These are phyloP conservation scores for Stagonosporopsis chrysanthemi DNA, from an alignment of 2,329 filamentous ascomycete species.

Conservation along the genomic window DNA sequence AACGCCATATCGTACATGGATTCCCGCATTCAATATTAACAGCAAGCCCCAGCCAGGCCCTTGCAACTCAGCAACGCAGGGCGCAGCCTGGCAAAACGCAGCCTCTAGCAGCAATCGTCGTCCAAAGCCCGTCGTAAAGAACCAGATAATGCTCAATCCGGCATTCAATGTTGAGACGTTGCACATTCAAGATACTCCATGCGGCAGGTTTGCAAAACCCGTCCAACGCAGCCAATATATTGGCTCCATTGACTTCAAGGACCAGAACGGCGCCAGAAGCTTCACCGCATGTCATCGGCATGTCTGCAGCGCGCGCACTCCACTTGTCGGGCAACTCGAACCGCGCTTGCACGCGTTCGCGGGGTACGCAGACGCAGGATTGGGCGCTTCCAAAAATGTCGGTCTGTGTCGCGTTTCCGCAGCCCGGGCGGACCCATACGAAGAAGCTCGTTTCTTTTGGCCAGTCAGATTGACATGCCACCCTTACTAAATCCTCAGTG, in stretches of 20 bases:
- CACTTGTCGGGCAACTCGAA: not conserved
- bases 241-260: slow-evolving; percentile 7
- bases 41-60: not conserved
- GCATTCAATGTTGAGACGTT: slow-evolving; percentile 6
- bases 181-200: slow-evolving; percentile 4
- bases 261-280: slow-evolving; percentile 1
- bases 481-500: too few relatives aligned
- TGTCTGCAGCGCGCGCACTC: not conserved
- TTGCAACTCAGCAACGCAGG: not conserved
- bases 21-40: not conserved
- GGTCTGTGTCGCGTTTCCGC: not conserved
- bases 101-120: not conserved
- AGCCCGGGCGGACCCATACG: not conserved
- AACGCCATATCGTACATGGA: not conserved
- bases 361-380: too few relatives aligned
- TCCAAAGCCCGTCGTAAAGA: not conserved
- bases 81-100: not conserved
- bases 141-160: slow-evolving; percentile 6
- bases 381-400: not conserved
- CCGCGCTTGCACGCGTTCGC: not conserved
- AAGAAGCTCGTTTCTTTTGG: too few relatives aligned
- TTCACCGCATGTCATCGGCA: slow-evolving; percentile 5
- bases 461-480: too few relatives aligned
- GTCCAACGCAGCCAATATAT: slow-evolving; percentile 16
- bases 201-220: slow-evolving; percentile 9